Percentiles rank a stretch among this genome's conserved stretches.
Conservation (phyloP, 208 protist genomes). For the Crithidia bombi region DNA sequence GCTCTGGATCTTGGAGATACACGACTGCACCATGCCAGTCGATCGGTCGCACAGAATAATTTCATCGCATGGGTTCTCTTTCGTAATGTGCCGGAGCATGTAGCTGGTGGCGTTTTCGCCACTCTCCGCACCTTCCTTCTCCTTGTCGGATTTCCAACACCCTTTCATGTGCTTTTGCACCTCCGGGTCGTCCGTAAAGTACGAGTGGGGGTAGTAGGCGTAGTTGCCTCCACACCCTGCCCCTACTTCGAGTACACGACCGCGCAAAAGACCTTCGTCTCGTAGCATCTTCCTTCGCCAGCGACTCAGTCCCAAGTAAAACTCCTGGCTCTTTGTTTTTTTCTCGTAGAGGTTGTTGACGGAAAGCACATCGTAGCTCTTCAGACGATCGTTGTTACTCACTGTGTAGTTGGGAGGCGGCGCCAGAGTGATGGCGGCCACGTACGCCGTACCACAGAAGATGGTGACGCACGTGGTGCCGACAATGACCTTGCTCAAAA, state of each 20-base stretch:
- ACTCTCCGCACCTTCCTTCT: neutral
- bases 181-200: constrained; percentile 48
- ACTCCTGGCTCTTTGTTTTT: constrained; percentile 83
- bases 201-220: constrained; percentile 56
- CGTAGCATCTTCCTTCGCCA: constrained; percentile 74
- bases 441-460: constrained; percentile 75
- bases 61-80: constrained; percentile 55
- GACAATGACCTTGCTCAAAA: constrained; percentile 52
- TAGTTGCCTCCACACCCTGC: constrained; percentile 81
- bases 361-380: constrained; percentile 74
- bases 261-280: constrained; percentile 64
- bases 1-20: constrained; percentile 50
- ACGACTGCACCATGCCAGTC: constrained; percentile 74
- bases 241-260: constrained; percentile 85
- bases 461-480: constrained; percentile 62
- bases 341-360: constrained; percentile 77
- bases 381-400: constrained; percentile 70
- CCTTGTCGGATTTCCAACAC: neutral
- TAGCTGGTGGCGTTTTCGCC: constrained; percentile 33
- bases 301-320: constrained; percentile 79
- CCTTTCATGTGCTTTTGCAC: constrained; percentile 37
- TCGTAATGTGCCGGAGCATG: constrained; percentile 40
- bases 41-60: constrained; percentile 83
- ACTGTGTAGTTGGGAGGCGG: constrained; percentile 77
- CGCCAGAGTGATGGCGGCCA: constrained; percentile 63